phyloP scores from a whole-genome alignment of 768 basidiomycete genomes.

The Mycena chlorophos region DNA sequence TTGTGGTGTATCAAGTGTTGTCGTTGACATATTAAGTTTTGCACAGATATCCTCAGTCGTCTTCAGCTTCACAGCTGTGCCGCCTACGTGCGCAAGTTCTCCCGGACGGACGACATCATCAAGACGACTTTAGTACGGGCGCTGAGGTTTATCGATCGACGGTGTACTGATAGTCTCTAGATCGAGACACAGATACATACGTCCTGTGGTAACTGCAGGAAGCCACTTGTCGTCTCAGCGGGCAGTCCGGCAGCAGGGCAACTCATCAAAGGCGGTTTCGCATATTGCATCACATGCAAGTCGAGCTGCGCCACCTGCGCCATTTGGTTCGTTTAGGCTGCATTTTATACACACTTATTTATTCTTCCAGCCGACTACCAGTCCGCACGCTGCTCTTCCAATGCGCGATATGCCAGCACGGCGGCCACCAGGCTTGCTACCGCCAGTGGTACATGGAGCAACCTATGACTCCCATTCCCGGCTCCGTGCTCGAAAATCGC shows the following conservation, averaged over 20 bases:
- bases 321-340: conserved; percentile 76
- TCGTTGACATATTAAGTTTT: background rate
- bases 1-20: conserved; percentile 18
- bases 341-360: background rate
- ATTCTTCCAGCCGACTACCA: conserved; percentile 63
- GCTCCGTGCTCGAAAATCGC: conserved; percentile 20
- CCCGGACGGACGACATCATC: conserved; percentile 50
- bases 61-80: conserved; percentile 64
- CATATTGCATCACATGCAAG: conserved; percentile 61
- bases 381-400: conserved; percentile 70
- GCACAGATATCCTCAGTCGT: conserved; percentile 61
- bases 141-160: background rate
- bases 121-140: conserved; percentile 52
- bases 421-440: conserved; percentile 81
- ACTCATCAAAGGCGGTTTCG: conserved; percentile 43
- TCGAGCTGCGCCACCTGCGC: conserved; percentile 51
- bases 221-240: conserved; percentile 51
- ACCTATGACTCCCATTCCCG: conserved; percentile 52
- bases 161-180: conserved; percentile 36
- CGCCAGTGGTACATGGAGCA: conserved; percentile 62
- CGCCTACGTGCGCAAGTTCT: conserved; percentile 74
- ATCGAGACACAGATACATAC: conserved; percentile 73
- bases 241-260: conserved; percentile 30
- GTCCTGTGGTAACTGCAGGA: conserved; percentile 67
- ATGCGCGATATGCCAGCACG: conserved; percentile 76